Evolutionary conservation across 306 rosid species (phyloP).

Genomic region (Neltuma alba): DNA sequence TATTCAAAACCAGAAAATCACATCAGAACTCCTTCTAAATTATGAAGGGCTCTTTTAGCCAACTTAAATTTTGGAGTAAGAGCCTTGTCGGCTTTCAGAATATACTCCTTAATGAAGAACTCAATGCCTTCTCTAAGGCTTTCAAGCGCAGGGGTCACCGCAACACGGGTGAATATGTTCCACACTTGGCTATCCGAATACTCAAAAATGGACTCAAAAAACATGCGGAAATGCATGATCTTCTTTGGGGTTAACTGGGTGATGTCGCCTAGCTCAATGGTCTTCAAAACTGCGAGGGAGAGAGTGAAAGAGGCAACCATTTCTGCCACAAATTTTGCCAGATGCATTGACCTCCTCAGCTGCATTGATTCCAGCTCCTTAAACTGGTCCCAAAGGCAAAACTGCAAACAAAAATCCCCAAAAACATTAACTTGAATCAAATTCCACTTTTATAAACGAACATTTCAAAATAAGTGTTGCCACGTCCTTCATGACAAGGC

Average conservation of each 20-base stretch:
- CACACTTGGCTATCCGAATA: conserved; percentile 61
- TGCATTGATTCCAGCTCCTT: conserved; percentile 83
- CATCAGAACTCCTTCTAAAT: conserved; percentile 81
- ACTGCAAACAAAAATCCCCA: conserved; percentile 47
- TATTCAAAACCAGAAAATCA: conserved; percentile 34
- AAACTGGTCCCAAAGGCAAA: conserved; percentile 91
- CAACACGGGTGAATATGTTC: conserved; percentile 80
- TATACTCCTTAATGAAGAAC: conserved; percentile 69
- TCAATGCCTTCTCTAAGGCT: conserved; percentile 68
- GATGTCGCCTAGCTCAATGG: conserved; percentile 65
- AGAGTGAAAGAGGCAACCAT: conserved; percentile 81
- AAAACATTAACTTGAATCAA: neutral
- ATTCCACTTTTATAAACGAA: too few relatives aligned
- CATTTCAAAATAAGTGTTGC: neutral
- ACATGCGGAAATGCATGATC: conserved; percentile 83
- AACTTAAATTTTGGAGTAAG: conserved; percentile 63
- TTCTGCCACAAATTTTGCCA: conserved; percentile 85
- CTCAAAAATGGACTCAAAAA: conserved; percentile 83
- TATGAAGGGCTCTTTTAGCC: conserved; percentile 69
- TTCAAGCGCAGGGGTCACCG: conserved; percentile 76
- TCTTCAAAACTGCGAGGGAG: conserved; percentile 74
- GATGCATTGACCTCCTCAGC: conserved; percentile 75
- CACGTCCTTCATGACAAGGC: neutral
- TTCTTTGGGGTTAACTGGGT: conserved; percentile 66
- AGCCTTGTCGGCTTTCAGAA: conserved; percentile 58